Evolutionary conservation across 768 basidiomycete species (phyloP).

Genomic region (Suillus ampliporus): DNA sequence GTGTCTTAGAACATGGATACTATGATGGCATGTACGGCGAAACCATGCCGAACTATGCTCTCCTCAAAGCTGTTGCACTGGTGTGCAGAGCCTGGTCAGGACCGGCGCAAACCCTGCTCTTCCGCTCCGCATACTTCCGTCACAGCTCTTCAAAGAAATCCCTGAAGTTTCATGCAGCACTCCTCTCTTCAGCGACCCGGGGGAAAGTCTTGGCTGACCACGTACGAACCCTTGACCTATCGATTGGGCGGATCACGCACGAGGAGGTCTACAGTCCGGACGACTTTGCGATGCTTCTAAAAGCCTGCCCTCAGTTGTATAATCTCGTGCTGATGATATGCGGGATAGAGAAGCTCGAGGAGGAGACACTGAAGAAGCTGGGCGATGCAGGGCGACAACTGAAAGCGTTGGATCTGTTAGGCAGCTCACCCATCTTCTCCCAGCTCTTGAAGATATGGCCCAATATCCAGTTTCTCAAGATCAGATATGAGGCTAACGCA

Average conservation of each 20-base stretch:
- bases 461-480: too few relatives aligned
- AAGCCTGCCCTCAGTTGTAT: constrained; percentile 39
- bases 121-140: constrained; percentile 24
- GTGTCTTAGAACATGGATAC: constrained; percentile 29
- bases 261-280: constrained; percentile 16
- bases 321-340: constrained; percentile 35
- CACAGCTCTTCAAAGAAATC: not conserved
- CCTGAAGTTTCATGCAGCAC: constrained; percentile 21
- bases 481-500: too few relatives aligned
- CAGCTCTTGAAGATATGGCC: too few relatives aligned
- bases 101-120: constrained; percentile 35
- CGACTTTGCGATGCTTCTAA: constrained; percentile 23
- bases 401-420: too few relatives aligned
- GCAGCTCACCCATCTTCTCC: too few relatives aligned
- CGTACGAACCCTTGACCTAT: constrained; percentile 30
- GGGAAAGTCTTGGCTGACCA: constrained; percentile 20
- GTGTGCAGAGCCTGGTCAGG: constrained; percentile 32
- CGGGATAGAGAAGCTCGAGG: constrained; percentile 36
- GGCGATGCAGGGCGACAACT: too few relatives aligned
- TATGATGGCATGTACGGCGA: too few relatives aligned
- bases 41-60: too few relatives aligned
- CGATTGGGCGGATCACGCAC: constrained; percentile 17
- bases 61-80: constrained; percentile 26
- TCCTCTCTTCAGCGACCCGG: constrained; percentile 21
- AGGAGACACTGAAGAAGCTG: not conserved